Percentiles rank a stretch among this genome's conserved stretches.
These are phyloP conservation scores for Arctostaphylos glauca DNA, from an alignment of 148 eudicot genomes.

Conservation along the genomic window DNA sequence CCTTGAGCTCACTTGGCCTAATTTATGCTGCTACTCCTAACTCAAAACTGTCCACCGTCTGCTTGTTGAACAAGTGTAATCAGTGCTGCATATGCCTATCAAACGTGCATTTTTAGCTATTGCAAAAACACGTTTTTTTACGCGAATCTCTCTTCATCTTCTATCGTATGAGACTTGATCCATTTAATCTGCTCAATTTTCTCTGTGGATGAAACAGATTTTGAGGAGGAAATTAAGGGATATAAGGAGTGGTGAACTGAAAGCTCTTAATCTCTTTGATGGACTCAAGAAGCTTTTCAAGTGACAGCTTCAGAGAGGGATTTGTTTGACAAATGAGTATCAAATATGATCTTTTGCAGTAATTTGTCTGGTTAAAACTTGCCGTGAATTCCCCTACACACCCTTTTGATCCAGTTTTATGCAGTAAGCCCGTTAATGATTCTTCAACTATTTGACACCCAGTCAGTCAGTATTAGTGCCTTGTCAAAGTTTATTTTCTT, in stretches of 20 bases:
- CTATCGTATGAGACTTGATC: conserved; percentile 6
- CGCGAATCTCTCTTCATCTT: background rate
- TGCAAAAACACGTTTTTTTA: background rate
- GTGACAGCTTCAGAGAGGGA: conserved; percentile 25
- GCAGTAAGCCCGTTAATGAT: background rate
- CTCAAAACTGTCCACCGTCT: background rate
- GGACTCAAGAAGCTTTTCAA: conserved; percentile 70
- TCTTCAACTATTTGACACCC: background rate
- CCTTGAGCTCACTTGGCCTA: background rate
- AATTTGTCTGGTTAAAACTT: background rate
- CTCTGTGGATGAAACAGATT: conserved; percentile 50
- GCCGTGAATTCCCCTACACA: background rate
- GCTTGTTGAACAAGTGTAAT: background rate
- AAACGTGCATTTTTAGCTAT: background rate
- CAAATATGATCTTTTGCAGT: background rate
- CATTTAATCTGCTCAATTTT: conserved; percentile 2
- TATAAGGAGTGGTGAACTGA: conserved; percentile 79
- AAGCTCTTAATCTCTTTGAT: conserved; percentile 64
- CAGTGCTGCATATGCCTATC: background rate
- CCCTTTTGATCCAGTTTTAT: background rate
- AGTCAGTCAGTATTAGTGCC: background rate
- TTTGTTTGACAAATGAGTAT: background rate
- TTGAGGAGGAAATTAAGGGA: conserved; percentile 83
- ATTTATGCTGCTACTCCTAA: background rate
- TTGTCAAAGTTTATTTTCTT: background rate